Base-by-base conservation (phyloP, 2,329 filamentous ascomycete species). In the Diaporthe caulivora region DNA sequence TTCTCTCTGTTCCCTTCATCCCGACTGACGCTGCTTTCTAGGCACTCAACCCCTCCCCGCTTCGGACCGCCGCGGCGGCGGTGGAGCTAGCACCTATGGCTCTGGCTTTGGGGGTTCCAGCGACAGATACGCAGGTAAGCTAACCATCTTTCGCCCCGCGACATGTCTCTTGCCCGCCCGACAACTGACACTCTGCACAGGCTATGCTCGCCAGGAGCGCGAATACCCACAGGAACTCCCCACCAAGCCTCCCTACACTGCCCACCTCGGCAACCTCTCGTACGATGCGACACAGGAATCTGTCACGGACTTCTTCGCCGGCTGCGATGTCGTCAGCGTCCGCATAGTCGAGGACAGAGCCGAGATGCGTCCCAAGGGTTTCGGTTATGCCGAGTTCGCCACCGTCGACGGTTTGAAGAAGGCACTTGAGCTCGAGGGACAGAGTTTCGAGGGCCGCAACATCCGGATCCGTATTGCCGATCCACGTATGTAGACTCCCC, bases 261-360 rank as follows among this genome's bases (percentile, higher is more conserved):
- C 95, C 76, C 97, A 99, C 85, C 89, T 99, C 75, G 97, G 97
- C 80, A 99, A 99, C 82, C 90, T 99, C 75, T 97, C 96, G 65
- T 99, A 98, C 85, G 96, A 99, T 82, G 94, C 95, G 72, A 97
- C 94, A 70, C 90, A 91, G 77, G 93, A 92, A 78, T 93, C 95
- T 79, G 92, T 99, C 76, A 92, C 89, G 78, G 93, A 95, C 69
- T 97, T 98, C 81, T 97, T 99, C 81, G 86, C 88, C 69, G 94
- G 89, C 72, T 98, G 96, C 83, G 90, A 95, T 77, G 92, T 98
- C 78, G 93, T 93, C 77, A 98, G 92, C 82, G 95, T 99, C 77
- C 94, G 97, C 80, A 95, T 99, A 79, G 97, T 99, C 76, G 96
- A 98, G 86, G 97, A 99, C 85, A 97, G 96, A 81, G 89, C 98